A percentile compares a stretch with the other conserved stretches of the same genome.
Conservation (phyloP, 2,329 filamentous ascomycete genomes). For the Fusarium nurragi region DNA sequence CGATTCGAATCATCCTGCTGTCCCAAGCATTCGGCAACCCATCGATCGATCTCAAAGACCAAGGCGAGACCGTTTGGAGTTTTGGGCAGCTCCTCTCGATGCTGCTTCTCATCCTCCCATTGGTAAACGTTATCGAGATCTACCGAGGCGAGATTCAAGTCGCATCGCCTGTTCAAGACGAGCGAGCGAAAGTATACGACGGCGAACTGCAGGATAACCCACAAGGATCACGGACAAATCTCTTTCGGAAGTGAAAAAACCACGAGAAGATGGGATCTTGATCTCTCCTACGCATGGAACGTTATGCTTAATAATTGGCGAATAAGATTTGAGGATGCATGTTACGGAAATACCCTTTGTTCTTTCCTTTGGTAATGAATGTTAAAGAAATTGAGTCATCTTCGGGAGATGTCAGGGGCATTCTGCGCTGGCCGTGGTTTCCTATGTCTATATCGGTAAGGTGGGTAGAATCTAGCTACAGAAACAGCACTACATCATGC, state of each 20-base stretch:
- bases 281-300: background rate
- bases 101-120: slow-evolving; percentile 38
- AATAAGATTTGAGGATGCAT: background rate
- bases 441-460: background rate
- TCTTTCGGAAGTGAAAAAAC: slow-evolving; percentile 47
- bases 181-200: slow-evolving; percentile 50
- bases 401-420: background rate
- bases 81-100: slow-evolving; percentile 41
- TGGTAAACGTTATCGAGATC: slow-evolving; percentile 31
- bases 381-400: slow-evolving; percentile 1
- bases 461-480: background rate
- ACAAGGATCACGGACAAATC: slow-evolving; percentile 50
- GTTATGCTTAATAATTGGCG: background rate
- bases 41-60: slow-evolving; percentile 41
- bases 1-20: slow-evolving; percentile 64
- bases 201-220: slow-evolving; percentile 52
- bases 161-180: slow-evolving; percentile 54
- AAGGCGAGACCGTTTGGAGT: slow-evolving; percentile 39
- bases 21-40: slow-evolving; percentile 65
- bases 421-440: slow-evolving; percentile 4
- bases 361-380: slow-evolving; percentile 4
- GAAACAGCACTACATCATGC: background rate
- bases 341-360: slow-evolving; percentile 23
- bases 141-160: slow-evolving; percentile 43
- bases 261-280: background rate